Percentiles rank a stretch among this genome's conserved stretches.
These are phyloP conservation scores for Colletotrichum sp. DNA, from an alignment of 2,329 filamentous ascomycete genomes.

Conservation along the genomic window DNA sequence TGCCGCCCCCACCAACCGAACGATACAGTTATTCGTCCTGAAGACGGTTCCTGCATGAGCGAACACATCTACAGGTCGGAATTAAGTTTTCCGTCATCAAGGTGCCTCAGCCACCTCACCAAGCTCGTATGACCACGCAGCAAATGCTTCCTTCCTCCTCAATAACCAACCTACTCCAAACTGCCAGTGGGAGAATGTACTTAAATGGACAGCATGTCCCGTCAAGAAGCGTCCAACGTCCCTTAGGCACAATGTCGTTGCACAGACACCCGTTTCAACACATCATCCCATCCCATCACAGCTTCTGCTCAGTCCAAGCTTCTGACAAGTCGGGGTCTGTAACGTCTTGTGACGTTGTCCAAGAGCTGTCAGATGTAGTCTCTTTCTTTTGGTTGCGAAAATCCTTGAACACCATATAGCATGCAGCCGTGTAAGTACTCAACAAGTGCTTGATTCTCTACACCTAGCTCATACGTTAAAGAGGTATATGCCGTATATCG, in stretches of 20 bases:
- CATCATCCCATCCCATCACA: neutral
- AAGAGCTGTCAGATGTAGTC: neutral
- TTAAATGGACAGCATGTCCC: neutral
- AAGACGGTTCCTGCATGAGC: neutral
- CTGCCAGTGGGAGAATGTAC: neutral
- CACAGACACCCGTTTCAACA: neutral
- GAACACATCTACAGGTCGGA: neutral
- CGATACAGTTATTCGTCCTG: neutral
- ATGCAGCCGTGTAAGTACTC: neutral
- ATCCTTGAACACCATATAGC: neutral
- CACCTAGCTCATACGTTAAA: neutral
- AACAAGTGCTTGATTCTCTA: constrained; percentile 9
- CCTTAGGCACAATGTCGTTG: neutral
- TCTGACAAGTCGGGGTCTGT: neutral
- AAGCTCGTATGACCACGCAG: neutral
- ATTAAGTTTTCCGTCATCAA: neutral
- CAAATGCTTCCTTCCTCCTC: neutral
- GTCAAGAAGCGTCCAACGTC: neutral
- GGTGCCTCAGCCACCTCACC: neutral
- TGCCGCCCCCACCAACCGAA: neutral
- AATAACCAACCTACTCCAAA: neutral
- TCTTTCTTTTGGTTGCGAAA: neutral
- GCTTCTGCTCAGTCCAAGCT: neutral
- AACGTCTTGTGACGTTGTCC: neutral
- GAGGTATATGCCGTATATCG: neutral